Percentiles rank a stretch among this genome's conserved stretches.
Evolutionary conservation across 352 stramenopile species (phyloP).

Genomic region (Phytophthora crassamura): DNA sequence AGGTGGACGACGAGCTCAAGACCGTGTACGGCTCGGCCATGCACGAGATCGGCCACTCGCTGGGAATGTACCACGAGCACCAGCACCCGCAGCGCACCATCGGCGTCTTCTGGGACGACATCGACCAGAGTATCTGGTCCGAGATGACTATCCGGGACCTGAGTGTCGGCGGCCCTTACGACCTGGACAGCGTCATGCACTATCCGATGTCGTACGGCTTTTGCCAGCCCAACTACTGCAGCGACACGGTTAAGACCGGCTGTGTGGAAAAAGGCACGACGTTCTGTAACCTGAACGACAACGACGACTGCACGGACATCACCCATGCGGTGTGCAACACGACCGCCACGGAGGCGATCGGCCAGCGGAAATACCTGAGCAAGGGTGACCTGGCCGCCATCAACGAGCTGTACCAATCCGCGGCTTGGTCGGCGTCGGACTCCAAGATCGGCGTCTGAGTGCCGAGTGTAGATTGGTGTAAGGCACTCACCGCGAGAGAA

Average conservation of each 20-base stretch:
- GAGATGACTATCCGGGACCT: constrained; percentile 76
- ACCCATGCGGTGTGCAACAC: constrained; percentile 64
- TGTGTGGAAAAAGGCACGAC: constrained; percentile 60
- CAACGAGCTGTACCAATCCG: constrained; percentile 44
- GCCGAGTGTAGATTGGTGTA: constrained; percentile 15
- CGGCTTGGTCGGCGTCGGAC: constrained; percentile 33
- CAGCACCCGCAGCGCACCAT: constrained; percentile 76
- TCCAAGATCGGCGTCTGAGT: constrained; percentile 39
- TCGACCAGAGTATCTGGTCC: constrained; percentile 73
- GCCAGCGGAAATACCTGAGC: constrained; percentile 68
- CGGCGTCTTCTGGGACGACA: constrained; percentile 78
- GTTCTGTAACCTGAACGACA: constrained; percentile 82
- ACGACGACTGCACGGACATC: constrained; percentile 67
- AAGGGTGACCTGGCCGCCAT: constrained; percentile 54
- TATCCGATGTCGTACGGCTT: constrained; percentile 82
- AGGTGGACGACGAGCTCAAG: constrained; percentile 76
- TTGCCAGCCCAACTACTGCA: constrained; percentile 70
- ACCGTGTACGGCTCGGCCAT: constrained; percentile 79
- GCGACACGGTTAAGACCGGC: constrained; percentile 41
- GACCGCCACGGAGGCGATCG: constrained; percentile 59
- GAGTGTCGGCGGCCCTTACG: constrained; percentile 73
- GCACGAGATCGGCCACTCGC: constrained; percentile 82
- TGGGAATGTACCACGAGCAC: constrained; percentile 86
- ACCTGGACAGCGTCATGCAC: constrained; percentile 81
- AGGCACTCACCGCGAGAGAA: constrained; percentile 18